Base-by-base conservation (phyloP, 306 rosid species). In the Lablab purpureus region DNA sequence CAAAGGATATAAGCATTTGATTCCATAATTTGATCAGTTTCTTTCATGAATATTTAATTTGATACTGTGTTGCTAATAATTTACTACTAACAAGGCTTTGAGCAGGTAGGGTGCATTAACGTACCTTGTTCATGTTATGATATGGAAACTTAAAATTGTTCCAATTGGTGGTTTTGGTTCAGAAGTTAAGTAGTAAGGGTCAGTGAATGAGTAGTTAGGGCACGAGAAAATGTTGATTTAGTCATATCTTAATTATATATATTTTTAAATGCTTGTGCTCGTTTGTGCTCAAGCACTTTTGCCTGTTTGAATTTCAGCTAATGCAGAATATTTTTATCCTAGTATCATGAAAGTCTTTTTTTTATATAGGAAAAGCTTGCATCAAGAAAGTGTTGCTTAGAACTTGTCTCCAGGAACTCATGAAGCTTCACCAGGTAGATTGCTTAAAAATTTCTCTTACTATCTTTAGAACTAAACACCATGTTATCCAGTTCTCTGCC, bases 351-450 rank as follows among this genome's bases (percentile, higher is more conserved):
- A 19, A 28, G 8, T 67, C 54, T 72, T 25, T 80, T 52, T 30
- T 64, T 15, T 25, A 50, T 60, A 7, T 87, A 93, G 99, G 94
- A 76, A 96, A 93, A 87, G 98, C 98, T 22, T 96, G 99, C 88
- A 96, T 96, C 85, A 96, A 96, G 91, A 96, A 96, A 80, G 98
- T 96, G 73, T 74, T 95, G 84, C 91, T 95, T 51, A 95, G 99
- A 77, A 95, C 91, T 84, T 96, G 99, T 81, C 94, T 96, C 76
- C 98, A 96, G 90, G 97, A 96, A 89, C 80, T 96, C 70, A 96
- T 96, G 98, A 98, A 96, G 88, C 97, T 96, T 80, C 99, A 96
- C 81, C 98, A 93, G 98, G 99, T 95, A 86, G 78, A 75, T 76
- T 70, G 9, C 70, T 50, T 47, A 25, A 58, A 28, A 55, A 27